Base-by-base conservation (phyloP, 441 rosid species). In the Geranium incanum region DNA sequence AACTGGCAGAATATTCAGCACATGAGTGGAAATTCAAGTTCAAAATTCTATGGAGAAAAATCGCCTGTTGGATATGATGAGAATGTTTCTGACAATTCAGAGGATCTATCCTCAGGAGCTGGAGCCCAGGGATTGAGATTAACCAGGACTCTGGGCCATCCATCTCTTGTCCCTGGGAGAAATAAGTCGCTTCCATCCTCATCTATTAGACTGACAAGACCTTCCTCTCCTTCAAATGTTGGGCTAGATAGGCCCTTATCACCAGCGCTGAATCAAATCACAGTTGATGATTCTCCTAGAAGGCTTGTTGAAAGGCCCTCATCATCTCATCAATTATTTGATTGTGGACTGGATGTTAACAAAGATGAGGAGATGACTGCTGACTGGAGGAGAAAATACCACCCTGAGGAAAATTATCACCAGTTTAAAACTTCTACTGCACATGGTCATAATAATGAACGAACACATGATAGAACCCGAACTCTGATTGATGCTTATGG, bases 301-400 rank as follows among this genome's bases (percentile, higher is more conserved):
- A 87, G 88, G 79, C 81, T 86, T 70, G 60, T 69, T 67, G 91
- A 90, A 71, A 88, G 84, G 73, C 74, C 80, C 70, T 84, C 89
- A 72, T 85, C 95, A 78, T 82, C 95, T 77, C 84, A 75, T 78
- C 75, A 86, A 69, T 81, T 71, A 43, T 77, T 79, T 71, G 92
- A 86, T 71, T 81, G 81, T 84, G 88, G 86, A 81, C 75, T 71
- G 67, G 81, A 81, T 89, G 78, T 48, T 78, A 78, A 75, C 67
- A 84, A 87, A 78, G 88, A 85, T 71, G 91, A 55, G 21, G 91
- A 55, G 21, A 15, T 74, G 45, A 81, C 76, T 4, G 43, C 43
- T 79, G 89, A 85, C 71, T 81, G 88, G 86, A 83, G 82, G 82
- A 83, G 86, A 74, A 92, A 84, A 43, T 80, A 71, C 2, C 4